phyloP scores from a whole-genome alignment of 331 rosid genomes.

The Acacia pycnantha region DNA sequence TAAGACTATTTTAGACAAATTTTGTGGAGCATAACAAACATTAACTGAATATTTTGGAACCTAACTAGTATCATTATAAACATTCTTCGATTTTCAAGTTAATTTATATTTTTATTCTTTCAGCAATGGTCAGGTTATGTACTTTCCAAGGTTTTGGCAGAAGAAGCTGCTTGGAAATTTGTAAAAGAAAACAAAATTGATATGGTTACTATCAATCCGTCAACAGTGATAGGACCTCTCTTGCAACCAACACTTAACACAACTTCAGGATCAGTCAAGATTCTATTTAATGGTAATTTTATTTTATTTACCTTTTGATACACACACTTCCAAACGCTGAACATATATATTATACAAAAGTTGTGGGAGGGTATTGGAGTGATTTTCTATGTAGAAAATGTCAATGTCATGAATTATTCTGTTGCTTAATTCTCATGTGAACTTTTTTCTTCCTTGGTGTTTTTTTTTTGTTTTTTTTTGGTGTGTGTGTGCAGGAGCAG shows the following conservation, averaged over 20 bases:
- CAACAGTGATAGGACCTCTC: not conserved
- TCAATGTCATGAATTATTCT: not conserved
- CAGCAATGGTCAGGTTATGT: not conserved
- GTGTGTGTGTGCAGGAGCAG: not conserved
- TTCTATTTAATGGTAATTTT: not conserved
- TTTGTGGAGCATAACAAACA: too few relatives aligned
- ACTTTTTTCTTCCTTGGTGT: not conserved
- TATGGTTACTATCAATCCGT: not conserved
- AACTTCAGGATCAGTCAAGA: not conserved
- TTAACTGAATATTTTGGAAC: too few relatives aligned
- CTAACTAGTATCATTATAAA: too few relatives aligned
- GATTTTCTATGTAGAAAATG: not conserved
- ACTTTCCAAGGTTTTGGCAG: not conserved
- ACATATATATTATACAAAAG: too few relatives aligned
- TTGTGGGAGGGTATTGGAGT: too few relatives aligned
- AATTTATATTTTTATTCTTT: not conserved
- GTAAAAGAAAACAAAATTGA: not conserved
- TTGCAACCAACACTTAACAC: not conserved
- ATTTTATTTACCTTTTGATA: too few relatives aligned
- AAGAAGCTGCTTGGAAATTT: not conserved
- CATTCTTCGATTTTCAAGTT: not conserved
- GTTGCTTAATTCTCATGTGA: not conserved
- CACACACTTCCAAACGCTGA: too few relatives aligned
- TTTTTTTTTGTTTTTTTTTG: too few relatives aligned
- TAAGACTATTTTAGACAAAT: too few relatives aligned